Evolutionary conservation across 2,329 filamentous ascomycete genomes (phyloP), one percentile per base, ranked within the genome.

Genomic region (Xylariales sp.): DNA sequence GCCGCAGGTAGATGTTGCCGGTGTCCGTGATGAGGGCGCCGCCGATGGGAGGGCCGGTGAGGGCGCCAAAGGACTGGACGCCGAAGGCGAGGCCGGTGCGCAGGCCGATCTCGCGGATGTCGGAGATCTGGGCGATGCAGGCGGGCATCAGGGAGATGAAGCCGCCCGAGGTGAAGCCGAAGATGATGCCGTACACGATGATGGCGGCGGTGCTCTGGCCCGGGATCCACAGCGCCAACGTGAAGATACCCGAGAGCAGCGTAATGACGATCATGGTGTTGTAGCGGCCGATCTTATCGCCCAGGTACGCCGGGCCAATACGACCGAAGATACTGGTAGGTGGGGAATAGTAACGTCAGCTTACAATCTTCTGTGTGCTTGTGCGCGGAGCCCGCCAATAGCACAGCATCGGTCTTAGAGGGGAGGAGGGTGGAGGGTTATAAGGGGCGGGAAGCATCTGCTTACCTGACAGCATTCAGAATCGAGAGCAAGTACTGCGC

Each of bases 61-160:
- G 61, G 2, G 78, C 81, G 4, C 79, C 83, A 21, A 88, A 62
- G 2, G 77, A 71, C 40, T 80, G 67, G 32, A 81, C 56, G 13
- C 76, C 72, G 53, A 84, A 85, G 18, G 78, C 69, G 0, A 74
- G 71, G 1, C 86, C 86, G 3, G 73, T 79, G 5, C 85, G 69
- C 2, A 81, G 73, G 12, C 85, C 86, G 23, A 89, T 81, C 55
- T 86, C 72, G 15, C 76, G 67, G 25, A 87, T 73, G 31, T 85
- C 81, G 2, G 76, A 81, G 44, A 88, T 83, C 51, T 88, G 82
- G 2, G 81, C 82, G 16, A 89, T 66, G 12, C 85, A 63, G 0
- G 81, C 72, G 0, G 84, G 80, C 1, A 67, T 61, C 13, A 86
- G 59, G 2, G 73, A 73, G 33, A 84, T 73, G 48, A 78, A 82